Conservation (phyloP, 2,329 filamentous ascomycete species). For the Mollisiaceae sp. region DNA sequence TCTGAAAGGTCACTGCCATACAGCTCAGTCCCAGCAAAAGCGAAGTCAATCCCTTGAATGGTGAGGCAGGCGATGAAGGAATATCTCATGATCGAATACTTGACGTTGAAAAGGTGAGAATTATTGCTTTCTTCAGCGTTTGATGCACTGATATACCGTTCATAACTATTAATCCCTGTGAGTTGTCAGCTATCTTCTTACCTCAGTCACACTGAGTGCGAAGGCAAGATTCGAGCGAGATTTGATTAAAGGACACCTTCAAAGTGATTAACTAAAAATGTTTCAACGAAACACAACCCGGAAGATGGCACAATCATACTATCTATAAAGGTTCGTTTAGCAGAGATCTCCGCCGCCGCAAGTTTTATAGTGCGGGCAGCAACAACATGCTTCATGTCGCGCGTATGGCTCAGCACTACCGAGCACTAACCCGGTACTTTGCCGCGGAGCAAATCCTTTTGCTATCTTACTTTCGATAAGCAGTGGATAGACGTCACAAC, state of each 20-base stretch:
- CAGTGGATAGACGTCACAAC: neutral
- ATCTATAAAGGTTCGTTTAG: too few species aligned
- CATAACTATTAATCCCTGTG: neutral
- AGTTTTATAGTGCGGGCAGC: too few species aligned
- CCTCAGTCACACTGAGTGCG: neutral
- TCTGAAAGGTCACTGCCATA: neutral
- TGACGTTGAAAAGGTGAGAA: neutral
- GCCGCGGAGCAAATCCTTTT: neutral
- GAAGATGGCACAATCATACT: too few species aligned
- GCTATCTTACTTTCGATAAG: neutral
- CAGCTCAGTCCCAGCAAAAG: neutral
- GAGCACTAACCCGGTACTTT: neutral
- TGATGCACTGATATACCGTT: neutral
- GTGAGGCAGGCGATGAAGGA: neutral
- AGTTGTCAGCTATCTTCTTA: neutral
- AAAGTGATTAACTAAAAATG: too few species aligned
- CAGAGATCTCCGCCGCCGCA: too few species aligned
- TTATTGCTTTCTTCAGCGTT: neutral
- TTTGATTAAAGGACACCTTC: too few species aligned
- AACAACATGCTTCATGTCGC: too few species aligned
- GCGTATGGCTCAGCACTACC: neutral
- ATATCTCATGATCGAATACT: neutral
- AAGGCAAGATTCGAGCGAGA: neutral
- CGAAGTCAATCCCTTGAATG: neutral
- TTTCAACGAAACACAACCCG: too few species aligned